Percentiles rank a stretch among this genome's conserved stretches.
These are phyloP conservation scores for Aspergillus ostianus DNA, from an alignment of 495 filamentous ascomycete species.

Conservation along the genomic window DNA sequence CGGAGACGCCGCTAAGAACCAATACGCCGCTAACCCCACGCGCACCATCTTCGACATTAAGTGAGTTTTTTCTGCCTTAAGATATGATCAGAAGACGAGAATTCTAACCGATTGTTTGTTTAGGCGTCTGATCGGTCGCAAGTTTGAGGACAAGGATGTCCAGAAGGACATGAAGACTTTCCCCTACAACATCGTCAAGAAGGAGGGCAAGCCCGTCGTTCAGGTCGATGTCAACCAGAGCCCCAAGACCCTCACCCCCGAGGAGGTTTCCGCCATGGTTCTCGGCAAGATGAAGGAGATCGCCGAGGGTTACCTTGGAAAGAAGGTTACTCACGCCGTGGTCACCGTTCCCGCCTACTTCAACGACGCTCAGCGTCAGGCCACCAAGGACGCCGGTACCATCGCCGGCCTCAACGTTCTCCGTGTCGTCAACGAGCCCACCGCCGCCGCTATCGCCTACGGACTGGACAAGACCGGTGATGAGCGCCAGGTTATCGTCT, in stretches of 20 bases:
- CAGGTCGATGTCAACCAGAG: conserved; percentile 72
- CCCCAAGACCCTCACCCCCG: conserved; percentile 77
- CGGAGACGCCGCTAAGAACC: conserved; percentile 99
- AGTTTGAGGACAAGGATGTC: conserved; percentile 81
- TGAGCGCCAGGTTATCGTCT: conserved; percentile 90
- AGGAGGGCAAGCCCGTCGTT: conserved; percentile 79
- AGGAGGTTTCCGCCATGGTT: conserved; percentile 85
- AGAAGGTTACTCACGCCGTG: conserved; percentile 95
- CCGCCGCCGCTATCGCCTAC: conserved; percentile 84
- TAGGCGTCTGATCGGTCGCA: conserved; percentile 88
- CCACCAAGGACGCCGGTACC: conserved; percentile 94
- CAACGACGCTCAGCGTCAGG: conserved; percentile 98
- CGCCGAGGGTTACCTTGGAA: conserved; percentile 88
- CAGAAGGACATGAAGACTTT: conserved; percentile 86
- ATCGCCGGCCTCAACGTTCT: conserved; percentile 96
- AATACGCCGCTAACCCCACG: conserved; percentile 88
- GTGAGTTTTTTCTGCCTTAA: conserved; percentile 49
- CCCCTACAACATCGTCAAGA: conserved; percentile 80
- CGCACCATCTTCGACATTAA: conserved; percentile 93
- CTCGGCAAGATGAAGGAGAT: conserved; percentile 97
- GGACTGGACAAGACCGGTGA: conserved; percentile 83
- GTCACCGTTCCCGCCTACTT: conserved; percentile 98
- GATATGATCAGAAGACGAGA: conserved; percentile 4
- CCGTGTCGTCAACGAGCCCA: conserved; percentile 95
- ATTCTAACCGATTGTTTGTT: conserved; percentile 21